phyloP scores from a whole-genome alignment of 495 filamentous ascomycete genomes.

The Chaetomidium leptoderma region DNA sequence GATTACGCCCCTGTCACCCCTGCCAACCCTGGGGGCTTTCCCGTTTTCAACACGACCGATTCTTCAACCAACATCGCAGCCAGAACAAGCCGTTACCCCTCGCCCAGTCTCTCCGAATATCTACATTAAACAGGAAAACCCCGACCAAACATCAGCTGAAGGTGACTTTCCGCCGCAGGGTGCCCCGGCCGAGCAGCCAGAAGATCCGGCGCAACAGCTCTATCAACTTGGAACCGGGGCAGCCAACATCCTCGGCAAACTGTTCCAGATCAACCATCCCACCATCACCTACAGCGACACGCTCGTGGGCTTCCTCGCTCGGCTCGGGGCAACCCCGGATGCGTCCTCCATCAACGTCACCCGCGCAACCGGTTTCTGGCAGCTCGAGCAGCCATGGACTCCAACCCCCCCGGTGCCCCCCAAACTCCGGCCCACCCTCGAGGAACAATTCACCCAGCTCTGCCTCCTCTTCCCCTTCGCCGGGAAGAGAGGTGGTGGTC shows the following conservation, averaged over 20 bases:
- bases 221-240: not conserved
- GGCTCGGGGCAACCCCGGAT: not conserved
- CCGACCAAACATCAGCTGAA: not conserved
- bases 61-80: not conserved
- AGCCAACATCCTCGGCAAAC: constrained; percentile 1
- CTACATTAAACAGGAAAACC: constrained; percentile 1
- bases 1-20: not conserved
- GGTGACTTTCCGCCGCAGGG: not conserved
- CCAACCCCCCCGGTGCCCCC: not conserved
- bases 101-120: not conserved
- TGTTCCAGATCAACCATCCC: not conserved
- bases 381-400: constrained; percentile 5
- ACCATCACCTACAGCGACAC: not conserved
- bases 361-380: constrained; percentile 3
- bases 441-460: constrained; percentile 15
- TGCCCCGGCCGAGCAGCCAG: not conserved
- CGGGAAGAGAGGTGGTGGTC: no score
- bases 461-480: constrained; percentile 10
- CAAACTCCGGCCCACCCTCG: not conserved
- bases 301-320: constrained; percentile 2
- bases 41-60: not conserved
- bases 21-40: not conserved
- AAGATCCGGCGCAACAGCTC: not conserved
- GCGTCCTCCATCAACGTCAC: not conserved
- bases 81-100: not conserved